Conservation (phyloP, 306 rosid species). For the Vachellia collinsii region DNA sequence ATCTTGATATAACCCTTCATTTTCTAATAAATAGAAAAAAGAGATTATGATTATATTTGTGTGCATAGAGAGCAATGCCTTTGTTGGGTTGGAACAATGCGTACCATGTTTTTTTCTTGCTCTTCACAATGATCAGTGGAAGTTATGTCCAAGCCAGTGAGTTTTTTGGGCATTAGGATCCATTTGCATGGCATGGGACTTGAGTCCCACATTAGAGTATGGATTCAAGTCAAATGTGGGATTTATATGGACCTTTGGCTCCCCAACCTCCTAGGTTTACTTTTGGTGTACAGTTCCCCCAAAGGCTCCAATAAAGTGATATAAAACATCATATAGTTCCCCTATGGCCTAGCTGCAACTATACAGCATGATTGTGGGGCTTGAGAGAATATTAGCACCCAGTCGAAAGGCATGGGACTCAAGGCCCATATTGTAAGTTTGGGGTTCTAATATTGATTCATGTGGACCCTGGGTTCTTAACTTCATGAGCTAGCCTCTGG, state of each 20-base stretch:
- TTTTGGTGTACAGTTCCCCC: background rate
- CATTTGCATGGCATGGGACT: background rate
- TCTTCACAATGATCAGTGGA: background rate
- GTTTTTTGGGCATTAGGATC: background rate
- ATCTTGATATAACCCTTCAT: conserved; percentile 9
- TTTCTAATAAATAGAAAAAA: background rate
- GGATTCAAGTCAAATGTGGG: background rate
- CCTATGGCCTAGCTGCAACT: background rate
- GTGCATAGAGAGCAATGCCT: background rate
- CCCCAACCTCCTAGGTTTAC: background rate
- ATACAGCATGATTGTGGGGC: background rate
- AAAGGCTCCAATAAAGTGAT: background rate
- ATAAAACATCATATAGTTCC: background rate
- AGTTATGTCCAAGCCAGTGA: background rate
- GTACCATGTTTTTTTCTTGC: background rate
- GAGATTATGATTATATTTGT: background rate
- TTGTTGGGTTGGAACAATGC: background rate
- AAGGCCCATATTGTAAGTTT: background rate
- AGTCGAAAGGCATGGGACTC: background rate
- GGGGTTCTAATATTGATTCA: background rate
- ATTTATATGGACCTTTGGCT: background rate
- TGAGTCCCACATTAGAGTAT: background rate
- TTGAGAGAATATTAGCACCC: background rate
- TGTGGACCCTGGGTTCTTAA: background rate
- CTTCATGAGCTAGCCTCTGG: background rate